These are phyloP conservation scores for Sugiyamaella smithiae DNA, from an alignment of 805 yeast species.

Conservation along the genomic window DNA sequence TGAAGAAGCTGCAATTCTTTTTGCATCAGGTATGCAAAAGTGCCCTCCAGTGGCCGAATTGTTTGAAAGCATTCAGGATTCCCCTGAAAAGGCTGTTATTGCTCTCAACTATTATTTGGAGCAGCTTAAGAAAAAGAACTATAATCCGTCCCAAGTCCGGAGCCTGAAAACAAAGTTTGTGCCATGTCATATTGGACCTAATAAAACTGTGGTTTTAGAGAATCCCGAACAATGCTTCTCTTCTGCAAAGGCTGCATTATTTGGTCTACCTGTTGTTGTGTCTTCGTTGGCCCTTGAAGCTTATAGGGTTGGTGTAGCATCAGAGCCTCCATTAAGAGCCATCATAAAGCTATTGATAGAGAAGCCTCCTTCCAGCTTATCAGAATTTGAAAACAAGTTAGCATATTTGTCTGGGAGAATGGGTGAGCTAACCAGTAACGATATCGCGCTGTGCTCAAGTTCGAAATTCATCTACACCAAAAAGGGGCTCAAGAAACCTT, in stretches of 20 bases:
- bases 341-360: constrained; percentile 24
- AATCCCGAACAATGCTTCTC: constrained; percentile 28
- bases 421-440: constrained; percentile 23
- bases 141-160: constrained; percentile 9
- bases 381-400: constrained; percentile 28
- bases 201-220: constrained; percentile 7
- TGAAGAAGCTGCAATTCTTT: constrained; percentile 31
- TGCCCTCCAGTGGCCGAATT: constrained; percentile 29
- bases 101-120: constrained; percentile 33
- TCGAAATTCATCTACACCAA: constrained; percentile 31
- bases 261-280: constrained; percentile 33
- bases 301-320: constrained; percentile 32
- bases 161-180: constrained; percentile 17
- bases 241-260: constrained; percentile 24
- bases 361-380: constrained; percentile 26
- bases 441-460: constrained; percentile 19
- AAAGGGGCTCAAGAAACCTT: constrained; percentile 25
- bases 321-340: constrained; percentile 26
- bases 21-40: constrained; percentile 30
- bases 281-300: constrained; percentile 26
- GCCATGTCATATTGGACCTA: constrained; percentile 22
- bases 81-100: constrained; percentile 22
- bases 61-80: constrained; percentile 23
- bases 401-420: constrained; percentile 29
- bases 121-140: constrained; percentile 26